Base-by-base conservation (phyloP, 192 early-diverging fungal species). In the Obelidium mucronatum region DNA sequence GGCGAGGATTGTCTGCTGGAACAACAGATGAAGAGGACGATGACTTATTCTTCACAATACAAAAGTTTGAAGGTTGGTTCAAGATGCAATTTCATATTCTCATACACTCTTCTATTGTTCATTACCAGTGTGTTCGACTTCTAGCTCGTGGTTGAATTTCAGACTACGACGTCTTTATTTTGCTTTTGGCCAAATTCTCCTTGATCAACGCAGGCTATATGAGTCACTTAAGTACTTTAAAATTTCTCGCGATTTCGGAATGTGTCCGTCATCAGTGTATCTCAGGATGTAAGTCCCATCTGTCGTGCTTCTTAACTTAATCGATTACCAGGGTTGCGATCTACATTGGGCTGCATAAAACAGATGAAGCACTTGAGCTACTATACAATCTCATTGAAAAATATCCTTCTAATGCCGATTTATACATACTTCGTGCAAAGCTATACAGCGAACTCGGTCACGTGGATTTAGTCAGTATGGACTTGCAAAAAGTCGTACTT, bases 371-470 rank as follows among this genome's bases (percentile, higher is more conserved):
- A n/a, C 62, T 82, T 22, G 79, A 80, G 61, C 70, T 78, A 22
- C 72, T 85, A 4, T 81, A 79, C 68, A 54, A 72, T 13, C 79
- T 86, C 40, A 86, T 70, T 17, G 75, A 81, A 28, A 61, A 56
- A 4, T 24, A 61, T n/a, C 69, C 77, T 15, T n/a, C 5, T 0
- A 75, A 80, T 44, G 40, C 48, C 5, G 86, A 88, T 53, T 61
- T 81, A n/a, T 81, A 70, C 35, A 81, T 88, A 28, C 66, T 85
- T 22, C 80, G 86, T 2, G 83, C 86, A 22, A 85, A 83, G 71
- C 56, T 88, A 8, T 83, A 85, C 74, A 66, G 73, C 13, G 62
- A 80, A 33, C 61, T 78, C 31, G 74, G 72, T 33, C 77, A 82
- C 66, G 69, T 80, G 4, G 81, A 82, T 34, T 79, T 83, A 30